phyloP scores from a whole-genome alignment of 257 asterid species.

The Ocimum tenuiflorum region DNA sequence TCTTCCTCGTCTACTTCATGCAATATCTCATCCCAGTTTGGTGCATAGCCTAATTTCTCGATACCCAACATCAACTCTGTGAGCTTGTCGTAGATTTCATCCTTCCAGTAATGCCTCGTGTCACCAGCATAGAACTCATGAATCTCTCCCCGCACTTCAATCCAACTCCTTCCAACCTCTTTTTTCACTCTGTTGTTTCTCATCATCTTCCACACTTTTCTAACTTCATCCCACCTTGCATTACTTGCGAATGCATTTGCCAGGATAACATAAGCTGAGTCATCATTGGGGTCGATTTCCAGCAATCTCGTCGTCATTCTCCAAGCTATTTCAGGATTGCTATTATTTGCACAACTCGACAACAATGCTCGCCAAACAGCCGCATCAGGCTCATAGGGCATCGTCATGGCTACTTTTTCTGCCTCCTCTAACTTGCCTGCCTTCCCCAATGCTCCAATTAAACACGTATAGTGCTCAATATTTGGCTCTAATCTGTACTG shows the following conservation, averaged over 20 bases:
- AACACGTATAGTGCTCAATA: constrained; percentile 74
- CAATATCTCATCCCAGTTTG: constrained; percentile 39
- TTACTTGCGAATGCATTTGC: constrained; percentile 49
- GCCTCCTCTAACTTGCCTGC: constrained; percentile 63
- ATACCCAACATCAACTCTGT: constrained; percentile 42
- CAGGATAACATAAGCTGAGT: constrained; percentile 67
- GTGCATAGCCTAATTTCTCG: constrained; percentile 58
- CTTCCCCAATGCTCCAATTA: constrained; percentile 57
- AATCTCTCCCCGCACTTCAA: constrained; percentile 48
- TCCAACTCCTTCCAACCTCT: constrained; percentile 74
- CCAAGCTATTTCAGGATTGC: constrained; percentile 34
- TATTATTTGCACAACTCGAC: constrained; percentile 32
- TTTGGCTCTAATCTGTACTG: constrained; percentile 44
- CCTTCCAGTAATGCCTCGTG: constrained; percentile 39
- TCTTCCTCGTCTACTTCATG: constrained; percentile 43
- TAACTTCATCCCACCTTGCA: constrained; percentile 60
- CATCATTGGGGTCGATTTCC: constrained; percentile 58
- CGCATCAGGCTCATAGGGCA: constrained; percentile 74
- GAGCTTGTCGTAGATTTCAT: constrained; percentile 55
- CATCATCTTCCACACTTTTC: constrained; percentile 54
- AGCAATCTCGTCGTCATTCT: constrained; percentile 52
- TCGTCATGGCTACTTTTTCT: constrained; percentile 46
- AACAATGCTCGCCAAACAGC: constrained; percentile 68
- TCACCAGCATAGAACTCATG: constrained; percentile 71
- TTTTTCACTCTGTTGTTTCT: constrained; percentile 49